These are phyloP conservation scores for Brasenia schreberi DNA, from an alignment of 164 flowering plant genomes.

Conservation along the genomic window DNA sequence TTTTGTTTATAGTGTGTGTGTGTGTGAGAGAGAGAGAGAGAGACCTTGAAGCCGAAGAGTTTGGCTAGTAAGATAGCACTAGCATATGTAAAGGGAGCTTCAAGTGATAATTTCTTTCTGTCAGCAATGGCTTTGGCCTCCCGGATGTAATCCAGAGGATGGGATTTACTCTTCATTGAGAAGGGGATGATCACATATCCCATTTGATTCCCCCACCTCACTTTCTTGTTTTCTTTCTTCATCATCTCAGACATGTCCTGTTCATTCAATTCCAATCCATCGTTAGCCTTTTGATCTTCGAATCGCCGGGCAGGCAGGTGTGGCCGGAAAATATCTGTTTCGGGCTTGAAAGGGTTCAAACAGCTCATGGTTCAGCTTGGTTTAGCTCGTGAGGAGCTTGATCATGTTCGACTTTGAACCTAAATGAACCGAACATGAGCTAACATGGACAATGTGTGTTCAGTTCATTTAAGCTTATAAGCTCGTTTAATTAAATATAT, in stretches of 20 bases:
- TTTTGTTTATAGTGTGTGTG: too few relatives aligned
- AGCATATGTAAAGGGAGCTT: constrained; percentile 26
- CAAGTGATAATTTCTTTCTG: constrained; percentile 53
- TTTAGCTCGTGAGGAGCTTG: too few relatives aligned
- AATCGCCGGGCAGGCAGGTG: too few relatives aligned
- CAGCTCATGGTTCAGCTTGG: too few relatives aligned
- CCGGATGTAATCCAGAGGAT: constrained; percentile 52
- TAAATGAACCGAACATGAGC: too few relatives aligned
- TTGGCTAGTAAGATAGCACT: constrained; percentile 1
- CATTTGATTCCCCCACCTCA: constrained; percentile 51
- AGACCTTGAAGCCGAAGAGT: constrained; percentile 38
- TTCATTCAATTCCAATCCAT: background rate
- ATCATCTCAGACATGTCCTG: constrained; percentile 58
- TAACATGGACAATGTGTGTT: too few relatives aligned
- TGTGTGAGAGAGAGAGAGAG: background rate
- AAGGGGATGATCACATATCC: constrained; percentile 55
- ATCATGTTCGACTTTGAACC: too few relatives aligned
- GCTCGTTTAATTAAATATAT: too few relatives aligned
- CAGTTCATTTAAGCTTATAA: too few relatives aligned
- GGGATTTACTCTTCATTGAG: constrained; percentile 19
- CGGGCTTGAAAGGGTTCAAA: too few relatives aligned
- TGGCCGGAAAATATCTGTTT: background rate
- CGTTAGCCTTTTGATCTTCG: background rate
- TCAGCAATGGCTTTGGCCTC: constrained; percentile 46
- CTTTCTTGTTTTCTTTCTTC: constrained; percentile 23